These are phyloP conservation scores for Striga hermonthica DNA, from an alignment of 305 asterid species.

Conservation along the genomic window DNA sequence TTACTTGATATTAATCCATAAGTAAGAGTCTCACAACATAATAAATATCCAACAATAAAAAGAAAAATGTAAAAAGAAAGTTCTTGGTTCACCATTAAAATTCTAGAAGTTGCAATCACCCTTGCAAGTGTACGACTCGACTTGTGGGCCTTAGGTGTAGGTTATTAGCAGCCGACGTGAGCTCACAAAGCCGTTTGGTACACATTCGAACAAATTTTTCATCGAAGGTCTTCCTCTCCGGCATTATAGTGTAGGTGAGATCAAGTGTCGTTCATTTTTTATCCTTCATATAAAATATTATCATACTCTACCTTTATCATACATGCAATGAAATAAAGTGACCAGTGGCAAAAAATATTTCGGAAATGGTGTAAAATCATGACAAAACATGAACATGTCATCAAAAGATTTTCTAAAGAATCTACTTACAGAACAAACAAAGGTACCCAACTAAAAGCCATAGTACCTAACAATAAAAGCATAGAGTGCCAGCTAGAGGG, in stretches of 20 bases:
- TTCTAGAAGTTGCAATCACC: too few relatives aligned
- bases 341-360: too few relatives aligned
- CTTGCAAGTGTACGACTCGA: slow-evolving; percentile 88
- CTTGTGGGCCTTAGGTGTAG: slow-evolving; percentile 78
- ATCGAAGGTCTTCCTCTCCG: slow-evolving; percentile 80
- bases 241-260: slow-evolving; percentile 26
- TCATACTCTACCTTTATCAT: too few relatives aligned
- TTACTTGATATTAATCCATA: too few relatives aligned
- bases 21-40: too few relatives aligned
- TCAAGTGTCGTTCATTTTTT: slow-evolving; percentile 4
- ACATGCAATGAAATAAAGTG: too few relatives aligned
- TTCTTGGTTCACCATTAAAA: too few relatives aligned
- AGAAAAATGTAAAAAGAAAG: too few relatives aligned
- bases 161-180: slow-evolving; percentile 83
- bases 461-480: slow-evolving; percentile 7
- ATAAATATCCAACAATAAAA: too few relatives aligned
- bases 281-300: background rate
- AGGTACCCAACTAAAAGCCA: slow-evolving; percentile 11
- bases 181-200: slow-evolving; percentile 67
- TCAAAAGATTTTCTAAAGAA: slow-evolving; percentile 23
- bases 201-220: slow-evolving; percentile 71
- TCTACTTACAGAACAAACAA: slow-evolving; percentile 16
- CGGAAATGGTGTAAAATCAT: slow-evolving; percentile 3
- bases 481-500: slow-evolving; percentile 17
- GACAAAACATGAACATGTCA: slow-evolving; percentile 8